Evolutionary conservation across 1,139 yeast genomes (phyloP), one percentile per base, ranked within the genome.

Genomic region (Keqinozyma sinolaborantium): DNA sequence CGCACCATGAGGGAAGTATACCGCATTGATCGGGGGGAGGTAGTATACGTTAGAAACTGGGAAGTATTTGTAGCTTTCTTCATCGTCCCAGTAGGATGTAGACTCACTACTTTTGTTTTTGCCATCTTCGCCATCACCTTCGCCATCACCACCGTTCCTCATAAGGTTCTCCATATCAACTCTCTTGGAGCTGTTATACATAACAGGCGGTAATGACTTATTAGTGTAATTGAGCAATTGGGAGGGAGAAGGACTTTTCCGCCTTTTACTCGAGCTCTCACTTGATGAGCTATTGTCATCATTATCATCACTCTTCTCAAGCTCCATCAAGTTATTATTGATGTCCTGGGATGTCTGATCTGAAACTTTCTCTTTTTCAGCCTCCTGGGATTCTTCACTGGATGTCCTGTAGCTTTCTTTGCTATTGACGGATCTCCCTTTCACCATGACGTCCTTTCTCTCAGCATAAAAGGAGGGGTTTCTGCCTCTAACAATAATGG

Each of bases 391-490:
- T 9, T 16, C 28, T 23, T 24, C 29, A 14, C 41, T 37, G 26
- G 53, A 46, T 24, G 37, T 30, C 16, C 39, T 39, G 39, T 48
- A 60, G 28, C 64, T 53, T 14, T 46, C 39, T 30, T 42, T 49
- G 21, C 45, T 40, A 19, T 36, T 44, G 7, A 51, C 45, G 10
- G 53, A 36, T 34, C 66, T 46, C 3, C 58, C 55, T 36, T 56
- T 58, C 14, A 67, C 61, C 33, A 67, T 45, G 16, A 76, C 53
- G 45, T 77, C 81, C 28, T 73, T 72, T 36, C 79, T 56, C 38
- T 76, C 79, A 16, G 71, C 67, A 45, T 79, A 79, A 44, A 79
- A 79, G 16, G 77, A 65, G 3, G 86, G 85, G 44, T 79, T 79
- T 37, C 85, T 56, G 3, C 85, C 86, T 38, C 86, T 56, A 3